These are phyloP conservation scores for Sugiyamaella boreocaroliniensis DNA, from an alignment of 805 yeast genomes.

Conservation along the genomic window DNA sequence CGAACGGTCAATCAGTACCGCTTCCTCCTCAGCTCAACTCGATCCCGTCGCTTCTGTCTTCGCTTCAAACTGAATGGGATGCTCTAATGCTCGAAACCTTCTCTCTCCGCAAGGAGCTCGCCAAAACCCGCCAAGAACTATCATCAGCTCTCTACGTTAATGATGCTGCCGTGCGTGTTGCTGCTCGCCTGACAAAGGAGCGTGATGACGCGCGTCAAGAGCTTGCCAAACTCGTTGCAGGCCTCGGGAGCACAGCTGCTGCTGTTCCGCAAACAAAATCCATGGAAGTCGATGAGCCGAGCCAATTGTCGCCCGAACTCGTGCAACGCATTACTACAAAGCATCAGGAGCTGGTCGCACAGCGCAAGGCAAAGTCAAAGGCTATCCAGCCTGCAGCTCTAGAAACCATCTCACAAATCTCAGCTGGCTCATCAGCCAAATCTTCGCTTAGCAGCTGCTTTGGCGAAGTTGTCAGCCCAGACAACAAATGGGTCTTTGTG, in stretches of 20 bases:
- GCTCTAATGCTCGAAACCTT: constrained; percentile 76
- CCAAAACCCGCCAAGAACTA: constrained; percentile 59
- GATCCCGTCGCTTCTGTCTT: constrained; percentile 68
- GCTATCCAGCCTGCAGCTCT: background rate
- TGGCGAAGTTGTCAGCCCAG: constrained; percentile 4
- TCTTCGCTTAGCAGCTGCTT: constrained; percentile 16
- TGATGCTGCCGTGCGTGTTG: constrained; percentile 87
- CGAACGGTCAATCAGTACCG: constrained; percentile 21
- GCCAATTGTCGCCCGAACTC: background rate
- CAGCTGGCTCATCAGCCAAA: constrained; percentile 8
- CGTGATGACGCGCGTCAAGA: constrained; percentile 68
- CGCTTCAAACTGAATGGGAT: constrained; percentile 88
- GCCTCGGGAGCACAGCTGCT: constrained; percentile 15
- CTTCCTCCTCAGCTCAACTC: constrained; percentile 51
- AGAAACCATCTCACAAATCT: no score
- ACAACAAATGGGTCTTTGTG: constrained; percentile 5
- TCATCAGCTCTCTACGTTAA: constrained; percentile 73
- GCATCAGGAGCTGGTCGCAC: background rate
- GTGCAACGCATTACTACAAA: background rate
- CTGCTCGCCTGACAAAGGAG: constrained; percentile 66
- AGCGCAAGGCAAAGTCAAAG: constrained; percentile 11
- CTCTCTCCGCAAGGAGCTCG: constrained; percentile 64
- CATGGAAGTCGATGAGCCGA: constrained; percentile 2
- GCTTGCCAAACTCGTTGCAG: constrained; percentile 42
- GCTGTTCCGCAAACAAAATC: constrained; percentile 1